Evolutionary conservation across 2,329 filamentous ascomycete genomes (phyloP).

Genomic region (Claviceps sp.): DNA sequence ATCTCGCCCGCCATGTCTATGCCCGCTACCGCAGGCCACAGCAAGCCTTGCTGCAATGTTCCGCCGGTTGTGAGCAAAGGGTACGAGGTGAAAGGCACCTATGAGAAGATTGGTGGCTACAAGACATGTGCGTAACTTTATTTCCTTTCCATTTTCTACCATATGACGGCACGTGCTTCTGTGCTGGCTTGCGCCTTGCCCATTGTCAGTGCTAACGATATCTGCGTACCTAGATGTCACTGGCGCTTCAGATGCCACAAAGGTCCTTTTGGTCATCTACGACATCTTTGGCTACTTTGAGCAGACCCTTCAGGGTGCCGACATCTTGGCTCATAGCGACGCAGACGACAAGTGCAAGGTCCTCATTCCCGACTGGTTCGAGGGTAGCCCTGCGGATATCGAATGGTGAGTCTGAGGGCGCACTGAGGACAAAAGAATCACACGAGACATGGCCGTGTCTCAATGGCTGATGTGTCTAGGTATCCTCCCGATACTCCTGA

Average conservation of each 20-base stretch:
- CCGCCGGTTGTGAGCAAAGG: constrained; percentile 42
- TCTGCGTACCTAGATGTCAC: constrained; percentile 29
- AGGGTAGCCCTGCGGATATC: constrained; percentile 51
- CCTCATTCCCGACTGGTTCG: constrained; percentile 87
- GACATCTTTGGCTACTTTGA: constrained; percentile 61
- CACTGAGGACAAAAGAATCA: no score
- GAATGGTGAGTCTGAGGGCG: constrained; percentile 26
- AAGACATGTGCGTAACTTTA: constrained; percentile 30
- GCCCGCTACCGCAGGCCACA: constrained; percentile 39
- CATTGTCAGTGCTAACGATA: no score
- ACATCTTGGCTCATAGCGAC: constrained; percentile 46
- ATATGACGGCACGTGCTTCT: background rate
- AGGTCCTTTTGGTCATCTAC: constrained; percentile 48
- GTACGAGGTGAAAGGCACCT: constrained; percentile 42
- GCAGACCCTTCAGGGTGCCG: constrained; percentile 57
- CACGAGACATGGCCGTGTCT: no score
- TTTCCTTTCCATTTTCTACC: background rate
- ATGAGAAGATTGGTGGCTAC: constrained; percentile 40
- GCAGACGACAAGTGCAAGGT: constrained; percentile 60
- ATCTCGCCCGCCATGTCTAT: constrained; percentile 30
- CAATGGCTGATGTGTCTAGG: constrained; percentile 17
- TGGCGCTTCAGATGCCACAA: constrained; percentile 33
- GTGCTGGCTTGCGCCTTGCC: no score
- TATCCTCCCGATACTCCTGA: constrained; percentile 52
- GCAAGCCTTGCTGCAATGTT: constrained; percentile 43